A percentile compares a stretch with the other conserved stretches of the same genome.
phyloP scores from a whole-genome alignment of 768 basidiomycete genomes.

The Tylopilus plumbeoviolaceoides region DNA sequence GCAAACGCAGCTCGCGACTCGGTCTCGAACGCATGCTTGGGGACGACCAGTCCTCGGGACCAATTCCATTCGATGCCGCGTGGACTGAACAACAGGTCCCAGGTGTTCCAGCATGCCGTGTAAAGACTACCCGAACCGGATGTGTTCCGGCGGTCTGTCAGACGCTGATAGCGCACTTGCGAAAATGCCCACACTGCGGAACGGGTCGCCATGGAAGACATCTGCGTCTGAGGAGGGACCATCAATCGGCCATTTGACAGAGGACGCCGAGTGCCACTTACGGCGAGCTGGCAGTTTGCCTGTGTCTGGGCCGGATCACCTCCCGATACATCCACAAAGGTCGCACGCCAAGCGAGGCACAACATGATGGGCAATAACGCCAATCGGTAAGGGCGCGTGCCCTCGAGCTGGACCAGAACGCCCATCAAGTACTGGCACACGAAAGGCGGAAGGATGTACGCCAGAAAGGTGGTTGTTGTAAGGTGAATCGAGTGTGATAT shows the following conservation, averaged over 20 bases:
- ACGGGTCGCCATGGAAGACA: constrained; percentile 15
- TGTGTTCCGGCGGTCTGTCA: neutral
- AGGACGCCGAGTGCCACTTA: constrained; percentile 10
- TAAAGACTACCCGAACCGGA: constrained; percentile 2
- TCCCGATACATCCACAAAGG: constrained; percentile 20
- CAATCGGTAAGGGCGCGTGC: constrained; percentile 37
- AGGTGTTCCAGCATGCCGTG: constrained; percentile 24
- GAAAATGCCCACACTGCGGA: constrained; percentile 19
- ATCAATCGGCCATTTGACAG: neutral
- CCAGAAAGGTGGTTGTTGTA: constrained; percentile 24
- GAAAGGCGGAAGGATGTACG: constrained; percentile 41
- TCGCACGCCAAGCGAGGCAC: constrained; percentile 42
- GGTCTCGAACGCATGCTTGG: constrained; percentile 5
- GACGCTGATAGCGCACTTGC: constrained; percentile 14
- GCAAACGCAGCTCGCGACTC: constrained; percentile 14
- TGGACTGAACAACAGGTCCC: constrained; percentile 22
- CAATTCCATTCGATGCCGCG: constrained; percentile 30
- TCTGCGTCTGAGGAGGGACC: constrained; percentile 7
- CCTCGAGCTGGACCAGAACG: constrained; percentile 49
- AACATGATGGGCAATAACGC: constrained; percentile 46
- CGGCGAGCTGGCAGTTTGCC: constrained; percentile 16
- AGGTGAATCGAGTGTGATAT: constrained; percentile 4
- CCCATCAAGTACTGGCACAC: constrained; percentile 49
- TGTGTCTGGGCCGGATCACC: constrained; percentile 11
- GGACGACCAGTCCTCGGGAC: constrained; percentile 17